Evolutionary conservation across 2,329 filamentous ascomycete species (phyloP), one percentile per base, ranked within the genome.

Genomic region (Orbilia javanica): DNA sequence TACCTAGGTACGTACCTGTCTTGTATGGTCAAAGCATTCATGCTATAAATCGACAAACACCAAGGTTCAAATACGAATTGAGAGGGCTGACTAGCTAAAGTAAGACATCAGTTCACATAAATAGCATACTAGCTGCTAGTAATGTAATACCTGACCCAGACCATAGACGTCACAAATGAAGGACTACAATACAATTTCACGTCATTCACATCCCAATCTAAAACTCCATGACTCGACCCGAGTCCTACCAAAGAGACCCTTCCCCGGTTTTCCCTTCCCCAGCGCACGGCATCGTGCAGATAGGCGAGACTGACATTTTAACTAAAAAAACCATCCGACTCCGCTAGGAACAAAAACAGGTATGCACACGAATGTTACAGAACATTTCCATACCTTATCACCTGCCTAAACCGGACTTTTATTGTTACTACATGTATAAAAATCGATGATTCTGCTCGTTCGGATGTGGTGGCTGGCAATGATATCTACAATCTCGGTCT

Each of bases 221-320:
- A 44, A 44, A 44, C 42, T 25, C 15, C 22, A 53, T 53, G 50
- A 53, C 50, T 53, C 50, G 50, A 10, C 25, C 25, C n/a, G n/a
- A n/a, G n/a, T n/a, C n/a, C 8, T 57, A 6, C 52, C 7, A 57
- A 57, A 20, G 8, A 0, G 10, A 20, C 7, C 1, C 29, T 22
- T 57, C 10, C 50, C 50, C 27, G 50, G 50, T 53, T 53, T 53
- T 15, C 25, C n/a, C 3, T 36, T 10, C 34, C 34, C 8, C 52
- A 20, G 29, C 52, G n/a, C n/a, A n/a, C n/a, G 52, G 52, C 52
- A 57, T 57, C 52, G 29, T 57, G 52, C 52, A 57, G 27, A 36
- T 57, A 53, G 50, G 52, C 52, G 52, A 57, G 29, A n/a, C 50
- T 31, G 42, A 50, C 22, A 31, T 53, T n/a, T n/a, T n/a, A n/a